Percentiles rank a stretch among this genome's conserved stretches.
These are phyloP conservation scores for Prunus persica DNA, from an alignment of 306 rosid species.

Conservation along the genomic window Prunus_persica_NCBIv2 NC_034009.1:43592501-43593000, in stretches of 20 bases:
- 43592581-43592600: slow-evolving; percentile 28
- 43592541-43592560: slow-evolving; percentile 58
- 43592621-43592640: slow-evolving; percentile 46
- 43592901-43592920: not conserved
- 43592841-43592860: slow-evolving; percentile 31
- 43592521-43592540: slow-evolving; percentile 92
- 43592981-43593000: slow-evolving; percentile 27
- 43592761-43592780: slow-evolving; percentile 25
- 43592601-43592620: slow-evolving; percentile 49
- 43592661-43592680: slow-evolving; percentile 51
- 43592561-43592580: slow-evolving; percentile 27
- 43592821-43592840: slow-evolving; percentile 1
- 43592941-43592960: not conserved
- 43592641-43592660: slow-evolving; percentile 31
- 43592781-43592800: not conserved
- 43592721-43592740: slow-evolving; percentile 34
- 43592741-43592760: slow-evolving; percentile 36
- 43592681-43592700: slow-evolving; percentile 37
- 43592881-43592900: not conserved
- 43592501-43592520: slow-evolving; percentile 54
- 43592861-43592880: not conserved
- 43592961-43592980: slow-evolving; percentile 40
- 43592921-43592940: not conserved
- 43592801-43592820: not conserved
- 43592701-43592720: slow-evolving; percentile 43